These are phyloP conservation scores for Talaromyces thailandensis DNA, from an alignment of 495 filamentous ascomycete species.

Conservation along the genomic window DNA sequence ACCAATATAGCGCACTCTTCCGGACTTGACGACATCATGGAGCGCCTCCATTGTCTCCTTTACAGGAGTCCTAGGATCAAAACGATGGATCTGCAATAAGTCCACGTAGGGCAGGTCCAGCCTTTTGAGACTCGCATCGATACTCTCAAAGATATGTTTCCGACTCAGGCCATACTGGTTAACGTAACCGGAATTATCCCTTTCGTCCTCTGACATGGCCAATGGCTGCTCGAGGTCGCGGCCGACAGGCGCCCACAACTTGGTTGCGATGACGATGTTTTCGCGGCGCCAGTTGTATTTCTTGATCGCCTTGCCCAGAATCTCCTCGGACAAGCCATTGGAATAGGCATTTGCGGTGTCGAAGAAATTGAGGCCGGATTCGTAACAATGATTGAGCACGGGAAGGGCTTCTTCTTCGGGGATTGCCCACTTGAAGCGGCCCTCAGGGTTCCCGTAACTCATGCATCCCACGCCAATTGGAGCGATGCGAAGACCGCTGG, in stretches of 20 bases:
- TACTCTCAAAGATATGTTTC: too few species aligned
- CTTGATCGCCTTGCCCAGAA: constrained; percentile 35
- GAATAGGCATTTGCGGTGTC: constrained; percentile 48
- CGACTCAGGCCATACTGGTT: too few species aligned
- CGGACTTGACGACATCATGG: constrained; percentile 54
- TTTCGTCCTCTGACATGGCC: constrained; percentile 11
- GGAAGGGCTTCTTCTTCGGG: constrained; percentile 49
- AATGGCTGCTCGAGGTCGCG: constrained; percentile 13
- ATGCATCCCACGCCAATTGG: constrained; percentile 61
- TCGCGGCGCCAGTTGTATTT: constrained; percentile 51
- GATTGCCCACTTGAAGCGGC: constrained; percentile 34
- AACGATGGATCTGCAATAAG: constrained; percentile 62
- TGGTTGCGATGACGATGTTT: constrained; percentile 69
- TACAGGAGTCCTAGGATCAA: constrained; percentile 39
- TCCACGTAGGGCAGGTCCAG: constrained; percentile 49
- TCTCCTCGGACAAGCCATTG: constrained; percentile 21
- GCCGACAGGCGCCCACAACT: constrained; percentile 36
- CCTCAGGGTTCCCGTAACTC: constrained; percentile 46
- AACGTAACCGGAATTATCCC: too few species aligned
- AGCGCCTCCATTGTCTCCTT: constrained; percentile 71
- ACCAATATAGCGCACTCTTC: constrained; percentile 63
- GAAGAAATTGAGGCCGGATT: constrained; percentile 52
- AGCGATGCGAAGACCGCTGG: constrained; percentile 57
- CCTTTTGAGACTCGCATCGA: too few species aligned
- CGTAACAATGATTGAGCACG: constrained; percentile 60